Conservation (phyloP, 2,329 filamentous ascomycete species). For the Cladosporium colombiae region DNA sequence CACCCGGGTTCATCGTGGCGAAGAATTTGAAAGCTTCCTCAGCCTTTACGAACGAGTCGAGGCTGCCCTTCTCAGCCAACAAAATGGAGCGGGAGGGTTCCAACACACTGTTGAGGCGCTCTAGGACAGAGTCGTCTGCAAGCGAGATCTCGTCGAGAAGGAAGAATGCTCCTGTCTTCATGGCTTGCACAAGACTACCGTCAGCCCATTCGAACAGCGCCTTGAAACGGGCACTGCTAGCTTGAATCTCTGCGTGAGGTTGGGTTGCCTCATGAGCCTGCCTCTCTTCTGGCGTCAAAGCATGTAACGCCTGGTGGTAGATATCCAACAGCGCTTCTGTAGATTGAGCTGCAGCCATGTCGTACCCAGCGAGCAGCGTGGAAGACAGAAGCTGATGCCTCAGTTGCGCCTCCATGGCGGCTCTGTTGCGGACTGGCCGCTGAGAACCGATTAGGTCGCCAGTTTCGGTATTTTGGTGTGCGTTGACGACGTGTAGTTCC, state of each 20-base stretch:
- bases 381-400: slow-evolving; percentile 58
- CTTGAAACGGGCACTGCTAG: slow-evolving; percentile 65
- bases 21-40: slow-evolving; percentile 87
- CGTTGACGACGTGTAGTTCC: slow-evolving; percentile 86
- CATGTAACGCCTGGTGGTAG: slow-evolving; percentile 55
- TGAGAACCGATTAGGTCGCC: slow-evolving; percentile 96
- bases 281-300: slow-evolving; percentile 34
- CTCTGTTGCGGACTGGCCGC: slow-evolving; percentile 82
- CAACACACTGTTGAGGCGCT: slow-evolving; percentile 93
- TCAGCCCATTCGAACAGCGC: slow-evolving; percentile 96
- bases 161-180: slow-evolving; percentile 88
- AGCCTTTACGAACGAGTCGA: slow-evolving; percentile 77
- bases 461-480: slow-evolving; percentile 97
- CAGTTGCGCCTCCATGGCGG: slow-evolving; percentile 68
- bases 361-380: slow-evolving; percentile 29
- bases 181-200: slow-evolving; percentile 88
- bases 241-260: slow-evolving; percentile 40
- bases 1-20: slow-evolving; percentile 98
- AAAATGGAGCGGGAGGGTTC: slow-evolving; percentile 84
- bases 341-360: slow-evolving; percentile 31
- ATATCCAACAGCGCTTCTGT: slow-evolving; percentile 59
- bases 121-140: slow-evolving; percentile 94
- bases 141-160: slow-evolving; percentile 96
- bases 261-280: slow-evolving; percentile 21
- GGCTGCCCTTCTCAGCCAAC: slow-evolving; percentile 88